Conservation (phyloP, 371 early-diverging fungal species). For the Phascolomyces articulosus region DNA sequence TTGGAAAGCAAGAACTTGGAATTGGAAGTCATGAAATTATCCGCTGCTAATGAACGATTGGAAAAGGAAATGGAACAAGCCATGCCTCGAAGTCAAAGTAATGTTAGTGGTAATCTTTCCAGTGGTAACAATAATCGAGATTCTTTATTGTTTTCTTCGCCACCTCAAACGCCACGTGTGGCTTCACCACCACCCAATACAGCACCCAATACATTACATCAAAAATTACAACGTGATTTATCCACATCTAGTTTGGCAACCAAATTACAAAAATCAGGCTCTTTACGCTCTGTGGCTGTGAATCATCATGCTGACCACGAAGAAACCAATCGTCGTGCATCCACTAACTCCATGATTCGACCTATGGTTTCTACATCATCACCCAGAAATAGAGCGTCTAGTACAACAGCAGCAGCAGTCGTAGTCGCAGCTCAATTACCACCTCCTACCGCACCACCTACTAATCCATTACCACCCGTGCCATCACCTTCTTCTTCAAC, state of each 20-base stretch:
- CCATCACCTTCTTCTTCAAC: constrained; percentile 20
- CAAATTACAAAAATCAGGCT: constrained; percentile 39
- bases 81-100: constrained; percentile 31
- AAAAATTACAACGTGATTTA: constrained; percentile 2
- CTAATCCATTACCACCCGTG: constrained; percentile 52
- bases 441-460: constrained; percentile 40
- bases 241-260: constrained; percentile 13
- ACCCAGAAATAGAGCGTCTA: background rate
- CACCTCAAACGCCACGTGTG: constrained; percentile 45
- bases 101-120: background rate
- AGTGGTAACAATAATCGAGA: background rate
- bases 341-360: constrained; percentile 1
- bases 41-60: constrained; percentile 51
- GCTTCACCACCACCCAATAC: constrained; percentile 25
- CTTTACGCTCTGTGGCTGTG: constrained; percentile 22
- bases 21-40: constrained; percentile 42
- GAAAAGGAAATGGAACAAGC: constrained; percentile 54
- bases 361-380: background rate
- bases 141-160: constrained; percentile 21
- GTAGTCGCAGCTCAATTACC: background rate
- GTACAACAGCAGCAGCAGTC: background rate
- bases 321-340: constrained; percentile 9
- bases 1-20: constrained; percentile 48
- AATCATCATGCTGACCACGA: constrained; percentile 31
- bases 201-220: constrained; percentile 9